Evolutionary conservation across 176 grass and related monocot species (phyloP), one percentile per base, ranked within the genome.

Genomic region (Poa pratensis): DNA sequence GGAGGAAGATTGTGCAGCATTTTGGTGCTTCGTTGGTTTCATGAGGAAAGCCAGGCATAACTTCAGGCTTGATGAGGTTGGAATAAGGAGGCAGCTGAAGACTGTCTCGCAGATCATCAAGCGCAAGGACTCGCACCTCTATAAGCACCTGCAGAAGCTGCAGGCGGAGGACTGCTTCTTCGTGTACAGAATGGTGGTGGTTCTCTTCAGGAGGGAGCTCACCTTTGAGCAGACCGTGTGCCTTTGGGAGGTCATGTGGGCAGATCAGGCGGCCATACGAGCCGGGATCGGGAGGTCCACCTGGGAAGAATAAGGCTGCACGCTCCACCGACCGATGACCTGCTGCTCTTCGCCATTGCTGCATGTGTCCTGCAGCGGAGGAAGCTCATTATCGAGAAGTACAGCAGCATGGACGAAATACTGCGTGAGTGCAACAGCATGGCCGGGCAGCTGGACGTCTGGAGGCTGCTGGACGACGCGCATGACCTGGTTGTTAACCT

Each of bases 81-180:
- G 96, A 63, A 95, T 98, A 79, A 79, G 86, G 66, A 87, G 93
- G 46, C 96, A 98, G 34, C 78, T 98, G 91, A 98, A 92, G 76
- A 95, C 92, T 58, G 96, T 98, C 27, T 98, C 96, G 9, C 94
- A 94, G 86, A 93, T 98, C 66, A 98, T 98, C 77, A 94, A 98
- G 77, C 92, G 89, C 22, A 98, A 98, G 80, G 96, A 98, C 64
- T 93, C 90, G 0, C 89, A 95, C 69, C 81, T 98, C 26, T 98
- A 94, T 57, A 91, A 73, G 57, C 96, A 98, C 80, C 80, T 98
- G 52, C 93, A 98, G 92, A 95, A 98, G 83, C 71, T 98, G 80
- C 96, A 98, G 85, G 96, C 96, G 3, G 96, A 98, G 87, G 96
- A 98, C 77, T 98, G 96, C 79, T 98, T 95, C 88, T 98, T 98